Evolutionary conservation across 2,329 filamentous ascomycete genomes (phyloP).

Genomic region (Thermomyces lanuginosus): DNA sequence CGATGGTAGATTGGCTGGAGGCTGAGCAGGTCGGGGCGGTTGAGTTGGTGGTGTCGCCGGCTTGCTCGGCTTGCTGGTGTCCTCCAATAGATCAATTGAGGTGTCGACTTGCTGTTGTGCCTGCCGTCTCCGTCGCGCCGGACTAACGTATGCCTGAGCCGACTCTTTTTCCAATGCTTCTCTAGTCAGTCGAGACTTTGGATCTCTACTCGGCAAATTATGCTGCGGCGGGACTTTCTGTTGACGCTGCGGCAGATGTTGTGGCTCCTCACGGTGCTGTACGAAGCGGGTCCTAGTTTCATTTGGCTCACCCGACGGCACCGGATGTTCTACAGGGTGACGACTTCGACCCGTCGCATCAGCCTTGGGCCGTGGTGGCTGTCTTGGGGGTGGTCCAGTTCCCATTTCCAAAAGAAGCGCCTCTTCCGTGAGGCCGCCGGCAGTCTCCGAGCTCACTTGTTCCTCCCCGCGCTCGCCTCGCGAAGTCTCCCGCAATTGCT

Average conservation of each 20-base stretch:
- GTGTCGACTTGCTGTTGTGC: constrained; percentile 28
- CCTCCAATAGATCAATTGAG: constrained; percentile 51
- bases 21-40: constrained; percentile 24
- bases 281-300: constrained; percentile 35
- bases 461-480: constrained; percentile 4
- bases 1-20: constrained; percentile 29
- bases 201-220: constrained; percentile 26
- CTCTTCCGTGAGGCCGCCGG: constrained; percentile 42
- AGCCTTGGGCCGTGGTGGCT: constrained; percentile 12
- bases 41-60: constrained; percentile 12
- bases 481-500: constrained; percentile 6
- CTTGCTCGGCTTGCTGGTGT: constrained; percentile 26
- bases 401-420: constrained; percentile 21
- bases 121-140: constrained; percentile 54
- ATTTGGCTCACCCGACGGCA: constrained; percentile 11
- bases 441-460: constrained; percentile 5
- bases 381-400: constrained; percentile 13
- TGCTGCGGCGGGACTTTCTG: constrained; percentile 4
- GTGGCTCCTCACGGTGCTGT: constrained; percentile 30
- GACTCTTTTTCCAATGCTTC: constrained; percentile 64
- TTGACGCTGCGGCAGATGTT: constrained; percentile 20
- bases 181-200: constrained; percentile 49
- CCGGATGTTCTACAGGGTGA: constrained; percentile 7
- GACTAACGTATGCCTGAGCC: constrained; percentile 72
- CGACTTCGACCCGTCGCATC: constrained; percentile 8